Conservation (phyloP, 2,329 filamentous ascomycete species). For the Pseudogymnoascus sp. region DNA sequence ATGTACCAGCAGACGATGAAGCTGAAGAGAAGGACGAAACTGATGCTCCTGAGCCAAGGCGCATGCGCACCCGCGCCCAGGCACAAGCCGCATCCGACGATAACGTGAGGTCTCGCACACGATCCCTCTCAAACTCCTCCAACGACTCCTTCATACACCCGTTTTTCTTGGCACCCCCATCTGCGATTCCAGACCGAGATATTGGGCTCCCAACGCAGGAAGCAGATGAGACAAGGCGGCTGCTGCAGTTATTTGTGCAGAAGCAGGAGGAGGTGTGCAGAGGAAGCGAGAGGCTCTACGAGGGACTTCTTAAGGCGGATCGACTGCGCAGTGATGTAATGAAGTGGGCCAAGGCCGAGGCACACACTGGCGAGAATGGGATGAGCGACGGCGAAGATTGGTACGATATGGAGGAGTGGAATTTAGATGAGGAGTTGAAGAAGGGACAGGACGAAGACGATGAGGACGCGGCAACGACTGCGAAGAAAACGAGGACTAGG, state of each 20-base stretch:
- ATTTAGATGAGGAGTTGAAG: constrained; percentile 63
- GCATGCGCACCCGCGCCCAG: constrained; percentile 48
- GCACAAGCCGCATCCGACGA: constrained; percentile 38
- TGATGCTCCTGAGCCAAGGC: constrained; percentile 37
- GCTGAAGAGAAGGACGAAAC: constrained; percentile 31
- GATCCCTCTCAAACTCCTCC: constrained; percentile 36
- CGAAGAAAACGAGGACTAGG: constrained; percentile 42
- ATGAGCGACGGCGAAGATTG: constrained; percentile 87
- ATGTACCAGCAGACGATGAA: not conserved
- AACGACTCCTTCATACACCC: constrained; percentile 59
- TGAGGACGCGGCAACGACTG: constrained; percentile 51
- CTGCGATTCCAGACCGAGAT: constrained; percentile 59
- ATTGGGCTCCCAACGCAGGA: constrained; percentile 64
- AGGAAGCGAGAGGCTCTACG: constrained; percentile 58
- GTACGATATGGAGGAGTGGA: constrained; percentile 79
- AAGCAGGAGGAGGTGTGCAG: constrained; percentile 80
- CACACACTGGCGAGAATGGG: constrained; percentile 59
- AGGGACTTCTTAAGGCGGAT: constrained; percentile 65
- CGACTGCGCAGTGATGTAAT: constrained; percentile 64
- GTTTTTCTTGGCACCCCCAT: constrained; percentile 60
- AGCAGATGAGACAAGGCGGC: constrained; percentile 68
- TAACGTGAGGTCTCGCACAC: constrained; percentile 27
- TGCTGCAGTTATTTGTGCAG: constrained; percentile 71
- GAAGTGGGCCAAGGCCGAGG: constrained; percentile 72
- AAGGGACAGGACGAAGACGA: constrained; percentile 80